Conservation (phyloP, 1,284 basidiomycete species). For the Tilletia walkeri region DNA sequence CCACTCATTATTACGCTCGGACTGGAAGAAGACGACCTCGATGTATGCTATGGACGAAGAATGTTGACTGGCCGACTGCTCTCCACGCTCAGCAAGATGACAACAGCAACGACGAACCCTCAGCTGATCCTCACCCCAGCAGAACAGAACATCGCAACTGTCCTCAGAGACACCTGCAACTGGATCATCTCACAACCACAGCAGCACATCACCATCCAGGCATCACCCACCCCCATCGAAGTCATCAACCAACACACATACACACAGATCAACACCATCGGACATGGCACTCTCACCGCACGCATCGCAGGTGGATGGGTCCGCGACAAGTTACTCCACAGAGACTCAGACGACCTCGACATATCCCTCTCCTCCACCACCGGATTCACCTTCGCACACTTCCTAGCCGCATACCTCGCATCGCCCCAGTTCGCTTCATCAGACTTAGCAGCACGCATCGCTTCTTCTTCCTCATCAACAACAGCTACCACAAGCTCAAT, state of each 20-base stretch:
- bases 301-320: constrained; percentile 86
- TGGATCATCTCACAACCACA: neutral
- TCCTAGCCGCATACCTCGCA: constrained; percentile 69
- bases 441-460: constrained; percentile 22
- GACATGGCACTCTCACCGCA: constrained; percentile 26
- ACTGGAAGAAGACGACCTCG: neutral
- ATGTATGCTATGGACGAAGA: no score
- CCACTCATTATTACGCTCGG: no score
- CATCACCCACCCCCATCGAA: neutral
- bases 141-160: constrained; percentile 6
- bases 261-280: neutral
- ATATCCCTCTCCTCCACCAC: constrained; percentile 82
- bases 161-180: constrained; percentile 10
- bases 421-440: constrained; percentile 60
- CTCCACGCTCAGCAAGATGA: neutral
- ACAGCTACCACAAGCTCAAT: constrained; percentile 46
- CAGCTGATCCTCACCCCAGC: neutral
- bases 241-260: constrained; percentile 11
- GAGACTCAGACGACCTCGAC: constrained; percentile 87
- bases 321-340: constrained; percentile 87
- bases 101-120: no score
- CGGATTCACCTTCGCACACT: constrained; percentile 82
- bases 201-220: neutral
- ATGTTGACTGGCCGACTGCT: neutral
- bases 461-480: neutral